Evolutionary conservation across 148 eudicot species (phyloP).

Genomic region (Talinum fruticosum): DNA sequence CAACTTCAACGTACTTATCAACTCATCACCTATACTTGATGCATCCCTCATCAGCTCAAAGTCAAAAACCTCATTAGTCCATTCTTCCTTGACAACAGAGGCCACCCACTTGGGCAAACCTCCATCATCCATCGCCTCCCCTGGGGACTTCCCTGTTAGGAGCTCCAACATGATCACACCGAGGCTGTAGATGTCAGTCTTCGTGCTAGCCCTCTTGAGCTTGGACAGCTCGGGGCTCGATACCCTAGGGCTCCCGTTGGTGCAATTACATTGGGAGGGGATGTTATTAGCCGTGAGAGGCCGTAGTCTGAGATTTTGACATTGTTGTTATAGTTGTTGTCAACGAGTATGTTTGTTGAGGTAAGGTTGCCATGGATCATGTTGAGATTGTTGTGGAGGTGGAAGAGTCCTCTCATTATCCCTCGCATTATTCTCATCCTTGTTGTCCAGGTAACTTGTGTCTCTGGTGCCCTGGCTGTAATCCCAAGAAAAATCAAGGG

Average conservation of each 20-base stretch:
- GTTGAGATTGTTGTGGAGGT: constrained; percentile 63
- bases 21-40: constrained; percentile 62
- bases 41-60: constrained; percentile 78
- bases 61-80: constrained; percentile 90
- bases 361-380: constrained; percentile 83
- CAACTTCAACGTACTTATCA: constrained; percentile 68
- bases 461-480: constrained; percentile 61
- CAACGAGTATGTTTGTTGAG: constrained; percentile 75
- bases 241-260: constrained; percentile 80
- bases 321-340: constrained; percentile 37
- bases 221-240: constrained; percentile 80
- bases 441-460: constrained; percentile 59
- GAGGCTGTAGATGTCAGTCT: constrained; percentile 76
- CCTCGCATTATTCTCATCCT: constrained; percentile 72
- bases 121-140: constrained; percentile 62
- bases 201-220: constrained; percentile 71
- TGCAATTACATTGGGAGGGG: constrained; percentile 56
- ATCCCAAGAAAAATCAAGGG: no score
- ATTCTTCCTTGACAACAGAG: constrained; percentile 74
- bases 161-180: constrained; percentile 84
- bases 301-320: constrained; percentile 69
- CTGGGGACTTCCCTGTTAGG: constrained; percentile 76
- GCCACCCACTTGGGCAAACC: constrained; percentile 92
- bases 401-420: constrained; percentile 53
- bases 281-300: constrained; percentile 67